These are phyloP conservation scores for Phaseolus lunatus DNA, from an alignment of 306 rosid genomes.

Conservation along the genomic window DNA sequence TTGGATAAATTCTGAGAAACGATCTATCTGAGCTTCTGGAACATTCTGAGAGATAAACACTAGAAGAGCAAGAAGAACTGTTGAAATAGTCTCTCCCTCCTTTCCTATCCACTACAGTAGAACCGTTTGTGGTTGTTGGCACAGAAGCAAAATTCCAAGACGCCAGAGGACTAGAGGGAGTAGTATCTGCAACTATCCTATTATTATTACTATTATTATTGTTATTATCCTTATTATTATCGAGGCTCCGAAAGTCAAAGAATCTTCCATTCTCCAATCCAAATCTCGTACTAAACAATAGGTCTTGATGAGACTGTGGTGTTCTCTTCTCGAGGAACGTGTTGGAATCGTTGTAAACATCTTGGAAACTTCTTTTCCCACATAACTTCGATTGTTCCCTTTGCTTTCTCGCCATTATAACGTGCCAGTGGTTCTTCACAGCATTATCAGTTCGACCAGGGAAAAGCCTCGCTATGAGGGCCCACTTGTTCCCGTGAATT, in stretches of 20 bases:
- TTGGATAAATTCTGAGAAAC: conserved; percentile 49
- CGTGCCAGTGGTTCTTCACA: conserved; percentile 99
- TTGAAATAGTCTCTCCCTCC: conserved; percentile 50
- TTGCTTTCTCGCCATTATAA: conserved; percentile 91
- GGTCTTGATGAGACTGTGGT: conserved; percentile 42
- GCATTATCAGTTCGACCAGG: conserved; percentile 94
- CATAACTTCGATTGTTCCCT: conserved; percentile 84
- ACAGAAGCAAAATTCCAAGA: conserved; percentile 70
- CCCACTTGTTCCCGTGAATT: conserved; percentile 97
- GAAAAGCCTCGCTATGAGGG: conserved; percentile 87
- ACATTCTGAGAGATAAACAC: conserved; percentile 46
- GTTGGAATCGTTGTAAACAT: conserved; percentile 43
- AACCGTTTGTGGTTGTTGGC: conserved; percentile 30
- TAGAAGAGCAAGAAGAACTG: conserved; percentile 33
- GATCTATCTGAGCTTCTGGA: conserved; percentile 51
- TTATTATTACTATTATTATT: background rate
- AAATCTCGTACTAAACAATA: conserved; percentile 33
- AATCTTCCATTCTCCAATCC: conserved; percentile 49
- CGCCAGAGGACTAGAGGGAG: conserved; percentile 45
- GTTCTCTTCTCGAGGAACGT: conserved; percentile 44
- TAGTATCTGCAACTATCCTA: conserved; percentile 40
- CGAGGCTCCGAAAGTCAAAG: conserved; percentile 54
- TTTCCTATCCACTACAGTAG: conserved; percentile 34
- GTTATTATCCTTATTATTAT: conserved; percentile 32
- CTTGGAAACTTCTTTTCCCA: conserved; percentile 69